Conservation (phyloP, 2,329 filamentous ascomycete species). For the Bisporella sp. region DNA sequence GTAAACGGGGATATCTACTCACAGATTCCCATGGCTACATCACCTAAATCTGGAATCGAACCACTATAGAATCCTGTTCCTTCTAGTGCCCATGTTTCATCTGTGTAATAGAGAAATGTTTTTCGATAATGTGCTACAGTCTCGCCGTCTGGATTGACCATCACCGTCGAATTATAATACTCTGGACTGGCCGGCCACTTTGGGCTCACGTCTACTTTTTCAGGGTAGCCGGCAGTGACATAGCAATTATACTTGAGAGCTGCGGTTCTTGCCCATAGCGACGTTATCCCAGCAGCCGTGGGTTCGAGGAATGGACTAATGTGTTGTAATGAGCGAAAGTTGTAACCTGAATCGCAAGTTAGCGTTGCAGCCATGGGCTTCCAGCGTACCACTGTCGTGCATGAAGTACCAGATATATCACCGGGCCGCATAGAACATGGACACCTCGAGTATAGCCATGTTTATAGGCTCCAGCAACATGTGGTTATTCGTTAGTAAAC, state of each 20-base stretch:
- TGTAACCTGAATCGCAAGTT: slow-evolving; percentile 46
- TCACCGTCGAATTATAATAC: slow-evolving; percentile 48
- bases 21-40: slow-evolving; percentile 54
- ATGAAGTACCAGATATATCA: too few relatives aligned
- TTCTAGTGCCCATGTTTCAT: slow-evolving; percentile 56
- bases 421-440: background rate
- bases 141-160: slow-evolving; percentile 53
- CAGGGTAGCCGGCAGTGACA: slow-evolving; percentile 69
- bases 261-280: slow-evolving; percentile 62
- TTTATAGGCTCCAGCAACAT: background rate
- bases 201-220: slow-evolving; percentile 47
- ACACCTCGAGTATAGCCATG: background rate
- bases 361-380: too few relatives aligned
- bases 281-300: slow-evolving; percentile 56
- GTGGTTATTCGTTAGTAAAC: background rate
- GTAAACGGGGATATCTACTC: slow-evolving; percentile 21
- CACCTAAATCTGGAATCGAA: slow-evolving; percentile 40
- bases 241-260: slow-evolving; percentile 61
- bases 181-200: slow-evolving; percentile 44
- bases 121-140: slow-evolving; percentile 56
- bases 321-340: slow-evolving; percentile 62
- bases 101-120: slow-evolving; percentile 48
- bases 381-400: too few relatives aligned
- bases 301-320: slow-evolving; percentile 65
- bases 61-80: slow-evolving; percentile 44